phyloP scores from a whole-genome alignment of 1,284 basidiomycete species.

The Vanrija humicola region DNA sequence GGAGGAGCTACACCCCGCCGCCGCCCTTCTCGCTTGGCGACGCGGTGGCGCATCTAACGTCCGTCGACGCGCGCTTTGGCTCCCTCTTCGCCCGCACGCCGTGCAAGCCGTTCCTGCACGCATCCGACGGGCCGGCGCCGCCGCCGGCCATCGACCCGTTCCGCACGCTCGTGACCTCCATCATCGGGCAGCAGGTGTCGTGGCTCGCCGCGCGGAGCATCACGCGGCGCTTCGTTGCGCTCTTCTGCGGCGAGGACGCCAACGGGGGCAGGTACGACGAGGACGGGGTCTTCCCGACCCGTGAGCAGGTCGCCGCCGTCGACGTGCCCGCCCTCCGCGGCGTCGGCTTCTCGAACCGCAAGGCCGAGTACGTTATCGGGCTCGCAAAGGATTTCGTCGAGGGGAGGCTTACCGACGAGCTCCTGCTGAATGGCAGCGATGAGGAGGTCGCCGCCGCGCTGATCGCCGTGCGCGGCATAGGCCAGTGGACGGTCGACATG shows the following conservation, averaged over 20 bases:
- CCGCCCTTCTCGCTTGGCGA: constrained; percentile 63
- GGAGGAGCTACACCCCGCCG: constrained; percentile 13
- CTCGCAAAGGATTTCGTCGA: constrained; percentile 72
- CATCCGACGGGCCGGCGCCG: neutral
- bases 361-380: constrained; percentile 82
- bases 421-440: constrained; percentile 65
- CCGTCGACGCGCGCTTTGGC: constrained; percentile 66
- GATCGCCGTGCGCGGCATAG: constrained; percentile 74
- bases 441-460: constrained; percentile 71
- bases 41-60: constrained; percentile 67
- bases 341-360: constrained; percentile 72
- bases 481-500: constrained; percentile 70
- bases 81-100: constrained; percentile 56
- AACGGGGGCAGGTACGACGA: constrained; percentile 4
- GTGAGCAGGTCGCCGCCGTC: constrained; percentile 61
- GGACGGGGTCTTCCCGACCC: constrained; percentile 59
- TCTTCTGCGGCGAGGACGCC: constrained; percentile 59
- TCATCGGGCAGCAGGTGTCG: constrained; percentile 84
- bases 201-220: constrained; percentile 85
- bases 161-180: constrained; percentile 63
- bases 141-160: constrained; percentile 30
- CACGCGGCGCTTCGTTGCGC: constrained; percentile 70
- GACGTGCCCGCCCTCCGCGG: constrained; percentile 60
- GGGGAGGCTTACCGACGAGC: constrained; percentile 67
- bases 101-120: constrained; percentile 29